Evolutionary conservation across 2,329 filamentous ascomycete genomes (phyloP).

Genomic region (Cordyceps javanica): DNA sequence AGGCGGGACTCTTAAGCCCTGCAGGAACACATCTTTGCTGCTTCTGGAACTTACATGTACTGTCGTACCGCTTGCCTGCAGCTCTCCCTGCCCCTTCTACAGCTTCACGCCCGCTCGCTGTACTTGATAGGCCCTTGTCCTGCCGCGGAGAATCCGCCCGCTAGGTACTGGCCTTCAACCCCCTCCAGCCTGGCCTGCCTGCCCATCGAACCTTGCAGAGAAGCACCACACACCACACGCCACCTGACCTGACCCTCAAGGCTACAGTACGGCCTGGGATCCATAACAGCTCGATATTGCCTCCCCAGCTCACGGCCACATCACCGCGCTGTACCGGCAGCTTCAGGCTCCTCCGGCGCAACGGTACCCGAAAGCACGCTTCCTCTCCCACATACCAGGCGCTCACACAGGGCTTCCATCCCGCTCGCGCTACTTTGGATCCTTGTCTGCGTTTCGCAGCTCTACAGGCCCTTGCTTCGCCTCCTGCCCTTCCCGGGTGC

Average conservation of each 20-base stretch:
- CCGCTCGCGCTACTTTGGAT: background rate
- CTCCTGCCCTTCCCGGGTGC: constrained; percentile 1
- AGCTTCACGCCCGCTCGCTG: background rate
- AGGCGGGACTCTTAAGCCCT: background rate
- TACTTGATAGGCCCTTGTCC: background rate
- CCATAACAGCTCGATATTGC: background rate
- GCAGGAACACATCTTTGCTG: background rate
- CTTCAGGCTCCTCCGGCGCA: background rate
- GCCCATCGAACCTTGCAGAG: background rate
- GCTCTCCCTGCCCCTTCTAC: background rate
- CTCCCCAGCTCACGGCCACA: background rate
- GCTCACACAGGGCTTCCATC: background rate
- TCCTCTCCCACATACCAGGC: background rate
- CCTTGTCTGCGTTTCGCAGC: background rate
- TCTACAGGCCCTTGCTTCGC: background rate
- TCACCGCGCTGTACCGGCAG: background rate
- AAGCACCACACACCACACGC: background rate
- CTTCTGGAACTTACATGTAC: background rate
- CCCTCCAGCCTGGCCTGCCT: background rate
- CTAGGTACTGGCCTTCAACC: background rate
- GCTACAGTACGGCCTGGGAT: background rate
- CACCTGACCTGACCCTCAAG: background rate
- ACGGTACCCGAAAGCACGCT: constrained; percentile 2
- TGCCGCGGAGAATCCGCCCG: background rate
- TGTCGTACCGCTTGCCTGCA: background rate